A percentile compares a stretch with the other conserved stretches of the same genome.
These are phyloP conservation scores for Cryoendolithus antarcticus DNA, from an alignment of 2,329 filamentous ascomycete genomes.

Conservation along the genomic window DNA sequence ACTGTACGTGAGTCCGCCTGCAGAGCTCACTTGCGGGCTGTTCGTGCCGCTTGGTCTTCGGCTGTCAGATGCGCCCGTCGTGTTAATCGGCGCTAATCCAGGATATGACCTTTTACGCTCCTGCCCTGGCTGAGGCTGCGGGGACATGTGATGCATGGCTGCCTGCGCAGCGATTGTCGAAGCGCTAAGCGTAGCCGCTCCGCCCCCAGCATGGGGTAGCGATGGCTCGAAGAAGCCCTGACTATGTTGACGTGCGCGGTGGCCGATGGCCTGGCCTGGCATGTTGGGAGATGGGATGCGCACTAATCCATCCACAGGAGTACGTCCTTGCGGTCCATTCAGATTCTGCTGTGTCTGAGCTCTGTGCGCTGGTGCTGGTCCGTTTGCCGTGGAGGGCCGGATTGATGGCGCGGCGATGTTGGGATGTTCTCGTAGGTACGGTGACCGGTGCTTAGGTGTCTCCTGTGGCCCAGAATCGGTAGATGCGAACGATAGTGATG, in stretches of 20 bases:
- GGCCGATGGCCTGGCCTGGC: slow-evolving; percentile 29
- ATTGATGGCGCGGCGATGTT: slow-evolving; percentile 21
- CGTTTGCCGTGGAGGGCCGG: slow-evolving; percentile 21
- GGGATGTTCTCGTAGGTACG: slow-evolving; percentile 2
- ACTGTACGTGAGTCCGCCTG: slow-evolving; percentile 34
- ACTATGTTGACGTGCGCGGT: slow-evolving; percentile 54
- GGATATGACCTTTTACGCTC: slow-evolving; percentile 62
- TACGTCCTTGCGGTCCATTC: slow-evolving; percentile 18
- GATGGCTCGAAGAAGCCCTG: slow-evolving; percentile 67
- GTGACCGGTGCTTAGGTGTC: slow-evolving; percentile 20
- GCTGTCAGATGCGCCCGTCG: slow-evolving; percentile 10
- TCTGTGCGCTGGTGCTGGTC: slow-evolving; percentile 18
- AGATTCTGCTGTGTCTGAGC: slow-evolving; percentile 23
- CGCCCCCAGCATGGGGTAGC: slow-evolving; percentile 38
- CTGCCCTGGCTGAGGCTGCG: slow-evolving; percentile 11
- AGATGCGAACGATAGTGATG: slow-evolving; percentile 22
- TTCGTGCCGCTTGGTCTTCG: slow-evolving; percentile 17
- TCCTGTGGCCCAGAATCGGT: slow-evolving; percentile 28
- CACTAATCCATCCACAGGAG: slow-evolving; percentile 21
- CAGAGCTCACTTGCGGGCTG: slow-evolving; percentile 17
- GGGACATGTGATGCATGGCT: slow-evolving; percentile 46
- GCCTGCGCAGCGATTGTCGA: slow-evolving; percentile 72
- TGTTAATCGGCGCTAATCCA: slow-evolving; percentile 45
- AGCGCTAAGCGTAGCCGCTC: slow-evolving; percentile 37
- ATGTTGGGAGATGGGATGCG: slow-evolving; percentile 19